Evolutionary conservation across 1,139 yeast genomes (phyloP), one percentile per base, ranked within the genome.

Genomic region (Schwanniomyces etchellsii): DNA sequence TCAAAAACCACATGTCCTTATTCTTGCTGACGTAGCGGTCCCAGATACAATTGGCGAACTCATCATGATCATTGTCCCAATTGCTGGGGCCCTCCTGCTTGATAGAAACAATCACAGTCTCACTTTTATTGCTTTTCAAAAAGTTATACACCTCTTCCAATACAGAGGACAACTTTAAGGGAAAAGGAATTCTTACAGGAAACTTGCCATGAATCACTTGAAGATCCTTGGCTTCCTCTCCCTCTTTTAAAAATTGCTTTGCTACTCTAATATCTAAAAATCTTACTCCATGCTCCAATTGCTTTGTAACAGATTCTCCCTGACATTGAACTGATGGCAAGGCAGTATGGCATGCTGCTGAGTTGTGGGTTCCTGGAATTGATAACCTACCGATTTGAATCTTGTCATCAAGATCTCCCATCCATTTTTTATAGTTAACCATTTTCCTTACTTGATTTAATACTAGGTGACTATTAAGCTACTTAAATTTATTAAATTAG

Each of bases 291-390:
- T 82, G 65, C 31, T 70, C 58, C 57, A 83, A 69, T 55, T 83
- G 94, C 2, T 71, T 72, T 2, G 70, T 57, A 29, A 83, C 64
- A 2, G 74, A 55, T 6, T 64, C 74, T 14, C 78, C 84, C 52
- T 83, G 94, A 53, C 94, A 83, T 50, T 78, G 81, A 20, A 82
- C 91, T 0, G 86, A 77, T 14, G 91, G 91, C 31, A 81, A 63
- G 1, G 91, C 81, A n/a, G 73, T 60, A 52, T 80, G 79, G 45
- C 74, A 74, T 7, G 93, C 91, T 9, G 83, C 86, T 20, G 85
- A 69, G 48, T 82, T 82, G 60, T 83, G 94, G 12, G 93, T 81
- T 11, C 93, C 94, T 4, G 93, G 88, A 35, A 82, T 64, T 0
- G 89, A 65, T 35, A 83, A 63, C 40, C 68, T 59, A 5, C 81